Conservation (phyloP, 371 early-diverging fungal genomes). For the Mucor plumbeus region DNA sequence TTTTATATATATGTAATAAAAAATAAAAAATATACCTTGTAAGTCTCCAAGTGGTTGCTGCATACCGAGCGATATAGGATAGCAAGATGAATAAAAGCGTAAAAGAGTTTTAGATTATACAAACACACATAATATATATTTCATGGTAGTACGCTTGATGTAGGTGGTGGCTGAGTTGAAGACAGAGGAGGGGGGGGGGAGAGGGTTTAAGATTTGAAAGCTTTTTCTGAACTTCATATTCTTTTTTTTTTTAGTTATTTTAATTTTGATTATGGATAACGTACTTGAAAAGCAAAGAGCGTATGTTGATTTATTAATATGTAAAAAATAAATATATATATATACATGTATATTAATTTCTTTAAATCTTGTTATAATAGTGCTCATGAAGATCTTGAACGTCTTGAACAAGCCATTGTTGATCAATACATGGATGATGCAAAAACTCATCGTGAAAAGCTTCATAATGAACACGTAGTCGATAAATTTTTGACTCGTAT, state of each 20-base stretch:
- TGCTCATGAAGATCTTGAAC: slow-evolving; percentile 92
- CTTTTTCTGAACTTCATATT: neutral
- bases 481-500: slow-evolving; percentile 76
- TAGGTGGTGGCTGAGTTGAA: slow-evolving; percentile 5
- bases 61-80: neutral
- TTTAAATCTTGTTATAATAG: slow-evolving; percentile 31
- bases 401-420: slow-evolving; percentile 88
- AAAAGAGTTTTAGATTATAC: neutral
- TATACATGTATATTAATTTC: neutral
- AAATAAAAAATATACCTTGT: slow-evolving; percentile 6
- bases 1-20: neutral
- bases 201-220: neutral
- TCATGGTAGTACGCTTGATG: neutral
- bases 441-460: slow-evolving; percentile 80
- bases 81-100: neutral
- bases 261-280: slow-evolving; percentile 56
- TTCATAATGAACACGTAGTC: slow-evolving; percentile 86
- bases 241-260: neutral
- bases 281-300: slow-evolving; percentile 77
- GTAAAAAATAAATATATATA: too few relatives aligned
- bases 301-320: slow-evolving; percentile 13
- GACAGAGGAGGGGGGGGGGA: neutral
- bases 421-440: slow-evolving; percentile 78
- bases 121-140: neutral
- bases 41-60: slow-evolving; percentile 19